Evolutionary conservation across 2,329 filamentous ascomycete species (phyloP).

Genomic region (Beauveria varroae): DNA sequence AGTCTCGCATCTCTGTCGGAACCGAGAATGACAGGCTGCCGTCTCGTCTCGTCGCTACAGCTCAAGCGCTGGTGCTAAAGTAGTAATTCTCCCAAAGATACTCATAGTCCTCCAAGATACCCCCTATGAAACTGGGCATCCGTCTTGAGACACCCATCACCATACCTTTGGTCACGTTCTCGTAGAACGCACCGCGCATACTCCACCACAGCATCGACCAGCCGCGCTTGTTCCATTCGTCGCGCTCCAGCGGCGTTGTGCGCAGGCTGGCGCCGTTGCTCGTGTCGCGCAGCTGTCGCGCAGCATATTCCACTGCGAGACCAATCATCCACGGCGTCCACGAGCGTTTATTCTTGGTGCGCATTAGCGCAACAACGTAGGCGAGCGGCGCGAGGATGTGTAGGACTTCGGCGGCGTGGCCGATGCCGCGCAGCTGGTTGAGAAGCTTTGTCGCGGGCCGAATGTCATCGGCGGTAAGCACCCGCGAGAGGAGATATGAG

Average conservation of each 20-base stretch:
- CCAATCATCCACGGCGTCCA: constrained; percentile 93
- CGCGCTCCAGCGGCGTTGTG: constrained; percentile 80
- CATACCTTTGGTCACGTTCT: constrained; percentile 75
- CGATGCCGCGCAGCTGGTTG: constrained; percentile 67
- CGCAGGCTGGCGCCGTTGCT: constrained; percentile 65
- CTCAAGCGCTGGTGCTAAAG: constrained; percentile 56
- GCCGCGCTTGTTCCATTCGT: constrained; percentile 80
- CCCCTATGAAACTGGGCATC: constrained; percentile 72
- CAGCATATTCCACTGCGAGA: constrained; percentile 76
- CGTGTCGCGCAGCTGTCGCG: constrained; percentile 67
- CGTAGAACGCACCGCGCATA: constrained; percentile 95
- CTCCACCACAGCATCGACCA: constrained; percentile 94
- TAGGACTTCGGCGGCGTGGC: constrained; percentile 77
- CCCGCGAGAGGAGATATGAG: constrained; percentile 78
- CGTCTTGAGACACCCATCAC: constrained; percentile 67
- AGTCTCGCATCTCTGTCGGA: no score
- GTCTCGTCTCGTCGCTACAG: not conserved
- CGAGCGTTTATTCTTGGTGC: constrained; percentile 62
- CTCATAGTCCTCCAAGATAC: constrained; percentile 90
- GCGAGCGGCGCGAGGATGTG: constrained; percentile 85
- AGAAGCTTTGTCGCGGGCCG: constrained; percentile 82
- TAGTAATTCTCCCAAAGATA: constrained; percentile 98
- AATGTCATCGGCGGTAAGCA: constrained; percentile 92
- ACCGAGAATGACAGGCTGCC: no score
- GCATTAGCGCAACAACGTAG: constrained; percentile 76